Evolutionary conservation across 495 filamentous ascomycete genomes (phyloP).

Genomic region (Penicillium taxi): DNA sequence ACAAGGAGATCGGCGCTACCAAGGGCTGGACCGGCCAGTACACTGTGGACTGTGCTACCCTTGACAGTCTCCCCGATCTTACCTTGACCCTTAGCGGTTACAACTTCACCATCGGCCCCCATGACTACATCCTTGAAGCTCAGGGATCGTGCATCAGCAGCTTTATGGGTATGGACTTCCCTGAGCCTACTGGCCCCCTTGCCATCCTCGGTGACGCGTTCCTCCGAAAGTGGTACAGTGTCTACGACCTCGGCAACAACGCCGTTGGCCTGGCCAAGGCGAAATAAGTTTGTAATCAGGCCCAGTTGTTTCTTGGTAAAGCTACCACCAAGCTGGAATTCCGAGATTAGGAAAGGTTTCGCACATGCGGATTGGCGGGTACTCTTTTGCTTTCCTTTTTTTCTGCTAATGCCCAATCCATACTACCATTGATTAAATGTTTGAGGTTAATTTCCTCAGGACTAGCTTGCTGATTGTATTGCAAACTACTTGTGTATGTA

Average conservation of each 20-base stretch:
- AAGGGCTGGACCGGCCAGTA: slow-evolving; percentile 96
- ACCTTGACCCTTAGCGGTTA: slow-evolving; percentile 81
- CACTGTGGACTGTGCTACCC: slow-evolving; percentile 79
- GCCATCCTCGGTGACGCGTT: slow-evolving; percentile 97
- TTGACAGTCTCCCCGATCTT: slow-evolving; percentile 74
- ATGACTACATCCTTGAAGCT: slow-evolving; percentile 94
- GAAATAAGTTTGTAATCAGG: slow-evolving; percentile 42
- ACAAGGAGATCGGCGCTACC: slow-evolving; percentile 96
- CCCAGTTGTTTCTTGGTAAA: slow-evolving; percentile 1
- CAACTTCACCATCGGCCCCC: slow-evolving; percentile 81
- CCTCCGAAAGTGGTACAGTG: slow-evolving; percentile 93
- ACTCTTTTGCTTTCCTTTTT: too few species aligned
- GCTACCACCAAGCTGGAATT: slow-evolving; percentile 7
- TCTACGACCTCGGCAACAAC: slow-evolving; percentile 83
- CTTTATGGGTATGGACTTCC: slow-evolving; percentile 98
- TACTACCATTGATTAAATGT: too few species aligned
- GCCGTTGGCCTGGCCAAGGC: slow-evolving; percentile 82
- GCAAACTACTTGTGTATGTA: slow-evolving; percentile 8
- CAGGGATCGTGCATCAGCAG: slow-evolving; percentile 92
- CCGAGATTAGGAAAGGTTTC: slow-evolving; percentile 9
- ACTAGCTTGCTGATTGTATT: too few species aligned
- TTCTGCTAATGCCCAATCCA: too few species aligned
- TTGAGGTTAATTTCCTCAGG: too few species aligned
- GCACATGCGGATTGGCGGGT: slow-evolving; percentile 16
- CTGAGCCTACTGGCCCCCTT: slow-evolving; percentile 80